phyloP scores from a whole-genome alignment of 2,329 filamentous ascomycete species.

The Alternaria burnsii region DNA sequence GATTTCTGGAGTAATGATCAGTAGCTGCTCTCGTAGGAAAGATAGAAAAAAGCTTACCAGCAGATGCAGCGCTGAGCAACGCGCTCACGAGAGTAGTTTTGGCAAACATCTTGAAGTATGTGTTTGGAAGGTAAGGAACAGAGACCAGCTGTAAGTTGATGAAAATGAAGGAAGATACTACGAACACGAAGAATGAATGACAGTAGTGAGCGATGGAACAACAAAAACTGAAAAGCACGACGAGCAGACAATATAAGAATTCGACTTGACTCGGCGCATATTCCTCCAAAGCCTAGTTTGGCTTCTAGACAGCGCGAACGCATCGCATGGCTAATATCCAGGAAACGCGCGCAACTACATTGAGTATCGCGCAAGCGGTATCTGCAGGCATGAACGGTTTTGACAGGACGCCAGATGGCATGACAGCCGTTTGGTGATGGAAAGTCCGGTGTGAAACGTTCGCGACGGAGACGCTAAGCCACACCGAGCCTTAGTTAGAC shows the following conservation, averaged over 20 bases:
- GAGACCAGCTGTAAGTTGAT: slow-evolving; percentile 33
- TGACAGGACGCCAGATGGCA: slow-evolving; percentile 16
- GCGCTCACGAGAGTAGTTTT: slow-evolving; percentile 43
- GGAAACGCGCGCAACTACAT: slow-evolving; percentile 16
- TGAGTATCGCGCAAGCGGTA: slow-evolving; percentile 27
- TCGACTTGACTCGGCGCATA: slow-evolving; percentile 18
- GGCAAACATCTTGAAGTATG: slow-evolving; percentile 41
- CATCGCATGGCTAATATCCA: slow-evolving; percentile 1
- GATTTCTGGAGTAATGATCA: slow-evolving; percentile 52
- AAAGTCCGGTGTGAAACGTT: slow-evolving; percentile 30
- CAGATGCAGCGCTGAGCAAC: slow-evolving; percentile 45
- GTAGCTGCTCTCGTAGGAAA: not conserved
- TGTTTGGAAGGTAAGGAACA: slow-evolving; percentile 25
- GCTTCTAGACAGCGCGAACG: slow-evolving; percentile 2
- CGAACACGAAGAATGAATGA: slow-evolving; percentile 29
- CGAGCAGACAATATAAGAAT: slow-evolving; percentile 16
- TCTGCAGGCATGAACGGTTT: slow-evolving; percentile 16
- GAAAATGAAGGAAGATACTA: slow-evolving; percentile 20
- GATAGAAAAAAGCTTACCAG: slow-evolving; percentile 25
- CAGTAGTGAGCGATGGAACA: slow-evolving; percentile 21
- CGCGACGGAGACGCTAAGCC: slow-evolving; percentile 21
- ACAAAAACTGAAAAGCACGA: slow-evolving; percentile 12
- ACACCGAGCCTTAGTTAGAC: not conserved
- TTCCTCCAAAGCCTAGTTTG: slow-evolving; percentile 5
- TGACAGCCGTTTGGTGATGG: slow-evolving; percentile 21